These are phyloP conservation scores for Tardiomyces blankii DNA, from an alignment of 1,139 yeast species.

Conservation along the genomic window DNA sequence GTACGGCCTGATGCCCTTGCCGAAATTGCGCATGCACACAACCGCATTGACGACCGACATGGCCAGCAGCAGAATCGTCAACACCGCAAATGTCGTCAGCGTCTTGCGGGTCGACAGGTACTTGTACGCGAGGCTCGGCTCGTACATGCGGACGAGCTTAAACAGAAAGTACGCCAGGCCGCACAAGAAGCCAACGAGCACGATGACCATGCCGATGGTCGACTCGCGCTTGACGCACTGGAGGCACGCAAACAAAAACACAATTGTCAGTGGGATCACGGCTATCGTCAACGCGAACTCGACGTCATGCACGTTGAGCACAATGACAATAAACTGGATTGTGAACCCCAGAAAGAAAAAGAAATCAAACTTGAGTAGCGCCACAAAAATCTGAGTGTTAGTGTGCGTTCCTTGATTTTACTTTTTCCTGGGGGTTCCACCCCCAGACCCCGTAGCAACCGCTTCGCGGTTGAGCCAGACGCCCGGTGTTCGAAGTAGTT, in stretches of 20 bases:
- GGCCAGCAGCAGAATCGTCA: constrained; percentile 33
- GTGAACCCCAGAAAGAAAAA: constrained; percentile 46
- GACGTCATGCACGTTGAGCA: constrained; percentile 32
- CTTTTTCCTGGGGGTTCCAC: too few species aligned
- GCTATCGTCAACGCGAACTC: constrained; percentile 42
- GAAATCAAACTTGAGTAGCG: constrained; percentile 36
- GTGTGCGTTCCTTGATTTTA: too few species aligned
- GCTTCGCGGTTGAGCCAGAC: background rate
- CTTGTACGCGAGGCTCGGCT: constrained; percentile 32
- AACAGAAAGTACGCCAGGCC: constrained; percentile 42
- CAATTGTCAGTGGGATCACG: constrained; percentile 38
- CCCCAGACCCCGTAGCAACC: too few species aligned
- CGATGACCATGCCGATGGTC: constrained; percentile 21
- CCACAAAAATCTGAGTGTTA: constrained; percentile 18
- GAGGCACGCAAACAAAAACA: constrained; percentile 31
- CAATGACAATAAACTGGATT: constrained; percentile 41
- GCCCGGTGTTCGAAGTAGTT: too few species aligned
- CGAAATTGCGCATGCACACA: constrained; percentile 30
- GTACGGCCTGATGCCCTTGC: constrained; percentile 27
- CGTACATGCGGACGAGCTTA: constrained; percentile 39
- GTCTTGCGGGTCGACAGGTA: constrained; percentile 41
- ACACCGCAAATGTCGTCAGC: constrained; percentile 37
- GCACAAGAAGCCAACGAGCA: constrained; percentile 29
- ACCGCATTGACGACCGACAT: constrained; percentile 31
- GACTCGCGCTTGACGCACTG: constrained; percentile 33